Percentiles rank a stretch among this genome's conserved stretches.
These are phyloP conservation scores for Geum urbanum DNA, from an alignment of 306 rosid genomes.

Conservation along the genomic window DNA sequence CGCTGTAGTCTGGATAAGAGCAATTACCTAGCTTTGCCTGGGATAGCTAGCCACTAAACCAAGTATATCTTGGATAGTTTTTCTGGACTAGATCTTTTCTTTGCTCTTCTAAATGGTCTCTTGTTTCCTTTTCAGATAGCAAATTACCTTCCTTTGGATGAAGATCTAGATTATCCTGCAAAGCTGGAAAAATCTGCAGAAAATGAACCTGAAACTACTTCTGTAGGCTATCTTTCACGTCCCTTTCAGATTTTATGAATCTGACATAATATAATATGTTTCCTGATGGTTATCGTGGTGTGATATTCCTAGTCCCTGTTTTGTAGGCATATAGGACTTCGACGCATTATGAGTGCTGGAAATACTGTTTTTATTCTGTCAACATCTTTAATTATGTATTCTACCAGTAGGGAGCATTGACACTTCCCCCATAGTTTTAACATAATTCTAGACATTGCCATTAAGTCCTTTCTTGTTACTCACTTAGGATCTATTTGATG, in stretches of 20 bases:
- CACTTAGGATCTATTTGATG: background rate
- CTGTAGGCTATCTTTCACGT: conserved; percentile 45
- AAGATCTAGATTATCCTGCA: conserved; percentile 93
- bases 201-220: conserved; percentile 51
- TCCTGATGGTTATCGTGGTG: background rate
- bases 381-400: background rate
- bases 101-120: background rate
- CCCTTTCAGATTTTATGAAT: background rate
- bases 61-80: conserved; percentile 8
- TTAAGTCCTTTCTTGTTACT: background rate
- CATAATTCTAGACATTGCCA: background rate
- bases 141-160: conserved; percentile 73
- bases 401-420: conserved; percentile 1
- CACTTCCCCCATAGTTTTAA: background rate
- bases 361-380: background rate
- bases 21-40: background rate
- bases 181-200: conserved; percentile 70
- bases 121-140: conserved; percentile 57
- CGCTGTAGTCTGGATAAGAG: background rate
- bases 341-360: background rate
- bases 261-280: conserved; percentile 2
- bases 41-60: background rate
- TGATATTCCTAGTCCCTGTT: background rate
- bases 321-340: background rate
- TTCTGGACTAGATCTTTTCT: background rate